A percentile compares a stretch with the other conserved stretches of the same genome.
phyloP scores from a whole-genome alignment of 306 rosid genomes.

The Cicer pinnatifidum region DNA sequence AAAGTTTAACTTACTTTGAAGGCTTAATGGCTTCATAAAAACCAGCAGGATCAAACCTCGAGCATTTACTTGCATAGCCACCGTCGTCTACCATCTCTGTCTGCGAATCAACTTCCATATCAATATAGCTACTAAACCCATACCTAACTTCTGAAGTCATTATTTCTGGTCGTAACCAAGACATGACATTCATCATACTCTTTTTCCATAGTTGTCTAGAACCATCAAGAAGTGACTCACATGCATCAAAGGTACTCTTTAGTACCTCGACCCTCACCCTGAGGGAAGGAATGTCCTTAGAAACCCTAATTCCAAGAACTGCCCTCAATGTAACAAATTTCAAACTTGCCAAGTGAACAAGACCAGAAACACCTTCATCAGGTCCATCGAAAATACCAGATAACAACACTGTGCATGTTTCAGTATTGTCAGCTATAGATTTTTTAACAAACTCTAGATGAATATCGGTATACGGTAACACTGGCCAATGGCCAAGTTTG shows the following conservation, averaged over 20 bases:
- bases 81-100: constrained; percentile 49
- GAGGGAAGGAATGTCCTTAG: constrained; percentile 55
- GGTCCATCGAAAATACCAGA: constrained; percentile 90
- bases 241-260: constrained; percentile 69
- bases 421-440: constrained; percentile 42
- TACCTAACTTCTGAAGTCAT: constrained; percentile 77
- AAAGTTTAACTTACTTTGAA: constrained; percentile 74
- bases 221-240: constrained; percentile 73
- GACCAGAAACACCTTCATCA: constrained; percentile 81
- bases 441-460: constrained; percentile 68
- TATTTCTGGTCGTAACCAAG: constrained; percentile 90
- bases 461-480: constrained; percentile 66
- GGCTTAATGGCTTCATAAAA: constrained; percentile 95
- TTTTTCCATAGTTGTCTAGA: constrained; percentile 83
- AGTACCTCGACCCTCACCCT: constrained; percentile 82
- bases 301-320: constrained; percentile 55
- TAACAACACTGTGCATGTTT: constrained; percentile 58
- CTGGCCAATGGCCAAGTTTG: constrained; percentile 89
- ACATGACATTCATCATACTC: constrained; percentile 83
- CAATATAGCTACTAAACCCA: constrained; percentile 55
- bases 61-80: constrained; percentile 42
- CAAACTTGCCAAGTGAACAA: constrained; percentile 79
- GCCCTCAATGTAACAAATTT: constrained; percentile 77
- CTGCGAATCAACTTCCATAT: constrained; percentile 57
- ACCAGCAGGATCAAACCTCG: constrained; percentile 70